Conservation (phyloP, 1,284 basidiomycete species). For the Anthracocystis setariae region DNA sequence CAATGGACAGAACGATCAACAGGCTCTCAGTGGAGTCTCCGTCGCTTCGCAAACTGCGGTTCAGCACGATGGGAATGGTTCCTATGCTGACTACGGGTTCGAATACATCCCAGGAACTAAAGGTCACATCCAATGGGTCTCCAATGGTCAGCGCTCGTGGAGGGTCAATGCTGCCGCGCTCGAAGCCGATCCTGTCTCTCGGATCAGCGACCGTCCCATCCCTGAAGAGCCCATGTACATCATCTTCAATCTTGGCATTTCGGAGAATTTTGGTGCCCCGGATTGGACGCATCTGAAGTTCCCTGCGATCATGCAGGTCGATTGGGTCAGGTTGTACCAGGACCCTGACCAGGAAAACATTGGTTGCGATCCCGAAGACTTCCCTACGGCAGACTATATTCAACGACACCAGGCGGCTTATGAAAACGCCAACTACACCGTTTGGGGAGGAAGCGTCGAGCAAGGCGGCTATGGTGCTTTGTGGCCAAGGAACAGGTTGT, state of each 20-base stretch:
- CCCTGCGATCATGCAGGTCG: constrained; percentile 51
- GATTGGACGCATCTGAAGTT: constrained; percentile 44
- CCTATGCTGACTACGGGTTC: constrained; percentile 52
- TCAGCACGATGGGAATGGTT: constrained; percentile 43
- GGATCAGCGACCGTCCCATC: constrained; percentile 43
- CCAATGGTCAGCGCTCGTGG: constrained; percentile 39
- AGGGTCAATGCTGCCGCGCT: constrained; percentile 77
- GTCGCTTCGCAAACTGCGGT: constrained; percentile 56
- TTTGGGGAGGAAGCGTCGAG: constrained; percentile 53
- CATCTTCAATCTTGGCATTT: constrained; percentile 61
- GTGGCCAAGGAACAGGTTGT: constrained; percentile 59
- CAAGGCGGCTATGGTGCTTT: constrained; percentile 56
- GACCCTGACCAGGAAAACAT: constrained; percentile 43
- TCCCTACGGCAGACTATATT: constrained; percentile 74
- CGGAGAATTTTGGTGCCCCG: constrained; percentile 49
- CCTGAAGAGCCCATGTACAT: constrained; percentile 58
- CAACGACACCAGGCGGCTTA: constrained; percentile 53
- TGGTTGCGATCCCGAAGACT: constrained; percentile 66
- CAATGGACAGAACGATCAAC: constrained; percentile 80
- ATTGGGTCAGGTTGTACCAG: constrained; percentile 59
- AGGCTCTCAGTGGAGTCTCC: constrained; percentile 70
- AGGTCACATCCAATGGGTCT: constrained; percentile 75
- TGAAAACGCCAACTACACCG: constrained; percentile 53
- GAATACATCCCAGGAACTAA: constrained; percentile 72
- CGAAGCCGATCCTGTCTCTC: constrained; percentile 72